These are phyloP conservation scores for Neurospora africana DNA, from an alignment of 495 filamentous ascomycete genomes.

Conservation along the genomic window DNA sequence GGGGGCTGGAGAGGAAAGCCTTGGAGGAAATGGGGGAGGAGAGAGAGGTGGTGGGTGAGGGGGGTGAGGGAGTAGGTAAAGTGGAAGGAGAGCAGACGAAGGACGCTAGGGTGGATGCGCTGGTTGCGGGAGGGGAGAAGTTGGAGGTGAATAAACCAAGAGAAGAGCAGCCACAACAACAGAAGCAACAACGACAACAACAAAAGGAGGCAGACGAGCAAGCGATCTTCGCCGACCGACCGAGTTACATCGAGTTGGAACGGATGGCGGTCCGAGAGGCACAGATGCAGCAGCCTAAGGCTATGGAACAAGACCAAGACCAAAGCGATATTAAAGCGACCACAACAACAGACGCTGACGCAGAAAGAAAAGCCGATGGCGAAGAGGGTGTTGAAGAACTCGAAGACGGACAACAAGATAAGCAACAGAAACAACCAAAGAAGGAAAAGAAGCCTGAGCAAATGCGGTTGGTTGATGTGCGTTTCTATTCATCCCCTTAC, in stretches of 20 bases:
- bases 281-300: background rate
- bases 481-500: background rate
- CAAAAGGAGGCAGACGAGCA: background rate
- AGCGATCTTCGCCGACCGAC: conserved; percentile 21
- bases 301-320: background rate
- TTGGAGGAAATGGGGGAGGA: too few relatives aligned
- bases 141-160: background rate
- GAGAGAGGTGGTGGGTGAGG: conserved; percentile 1
- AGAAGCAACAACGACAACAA: background rate
- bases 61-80: background rate
- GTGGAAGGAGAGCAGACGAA: conserved; percentile 5
- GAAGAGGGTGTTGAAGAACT: background rate
- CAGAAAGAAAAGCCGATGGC: background rate
- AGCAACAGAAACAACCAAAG: conserved; percentile 15
- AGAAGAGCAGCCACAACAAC: background rate
- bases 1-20: conserved; percentile 13
- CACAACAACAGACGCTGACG: background rate
- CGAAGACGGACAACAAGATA: conserved; percentile 10
- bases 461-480: conserved; percentile 56
- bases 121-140: background rate
- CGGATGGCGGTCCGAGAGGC: conserved; percentile 25
- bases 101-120: background rate
- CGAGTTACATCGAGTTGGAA: conserved; percentile 46
- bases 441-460: conserved; percentile 7
- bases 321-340: too few relatives aligned